phyloP scores from a whole-genome alignment of 2,329 filamentous ascomycete species.

The Sporothrix brunneoviolacea region DNA sequence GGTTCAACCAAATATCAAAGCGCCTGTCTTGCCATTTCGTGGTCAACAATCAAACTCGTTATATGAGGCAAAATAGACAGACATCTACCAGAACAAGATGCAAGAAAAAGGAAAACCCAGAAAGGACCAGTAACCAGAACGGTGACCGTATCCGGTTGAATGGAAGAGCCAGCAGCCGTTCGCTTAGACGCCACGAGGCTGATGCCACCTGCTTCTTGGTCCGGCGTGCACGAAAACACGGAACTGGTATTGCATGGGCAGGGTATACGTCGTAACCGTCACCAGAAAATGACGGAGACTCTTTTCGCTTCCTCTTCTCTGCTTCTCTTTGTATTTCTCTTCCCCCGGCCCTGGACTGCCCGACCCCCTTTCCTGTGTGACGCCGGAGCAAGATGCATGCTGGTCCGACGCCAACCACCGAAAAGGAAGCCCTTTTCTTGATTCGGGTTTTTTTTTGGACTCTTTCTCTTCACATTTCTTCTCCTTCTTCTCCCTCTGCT shows the following conservation, averaged over 20 bases:
- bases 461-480: not conserved
- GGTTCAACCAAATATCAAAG: not conserved
- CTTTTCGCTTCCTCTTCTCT: not conserved
- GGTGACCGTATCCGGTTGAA: constrained; percentile 7
- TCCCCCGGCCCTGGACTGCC: not conserved
- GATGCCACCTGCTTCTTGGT: constrained; percentile 8
- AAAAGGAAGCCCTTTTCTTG: not conserved
- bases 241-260: not conserved
- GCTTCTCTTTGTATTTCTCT: not conserved
- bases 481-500: not conserved
- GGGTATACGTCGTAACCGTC: not conserved
- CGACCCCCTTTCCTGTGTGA: not conserved
- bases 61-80: not conserved
- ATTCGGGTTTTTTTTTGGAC: not conserved
- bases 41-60: no score
- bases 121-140: not conserved
- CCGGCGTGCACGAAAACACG: not conserved
- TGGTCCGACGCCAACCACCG: constrained; percentile 4
- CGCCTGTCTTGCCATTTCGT: no score
- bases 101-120: not conserved
- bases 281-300: not conserved
- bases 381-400: not conserved
- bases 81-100: not conserved
- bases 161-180: constrained; percentile 6
- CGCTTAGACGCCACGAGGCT: constrained; percentile 9